phyloP scores from a whole-genome alignment of 768 basidiomycete species.

The Termitomyces sp. region DNA sequence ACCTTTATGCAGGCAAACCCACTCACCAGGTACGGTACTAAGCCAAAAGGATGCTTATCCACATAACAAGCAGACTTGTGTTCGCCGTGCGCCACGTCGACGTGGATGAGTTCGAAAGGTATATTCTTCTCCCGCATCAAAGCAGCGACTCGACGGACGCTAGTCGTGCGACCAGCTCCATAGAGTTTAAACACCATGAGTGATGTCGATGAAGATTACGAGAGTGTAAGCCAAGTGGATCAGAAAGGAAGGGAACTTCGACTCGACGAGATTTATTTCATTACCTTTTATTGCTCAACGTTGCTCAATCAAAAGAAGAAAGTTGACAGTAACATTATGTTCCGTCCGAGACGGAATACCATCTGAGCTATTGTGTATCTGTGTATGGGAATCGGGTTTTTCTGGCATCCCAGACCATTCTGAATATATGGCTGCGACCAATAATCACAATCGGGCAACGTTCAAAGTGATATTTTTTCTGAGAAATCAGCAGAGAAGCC shows the following conservation, averaged over 20 bases:
- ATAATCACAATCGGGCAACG: no score
- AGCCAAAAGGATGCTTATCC: conserved; percentile 57
- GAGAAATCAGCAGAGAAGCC: no score
- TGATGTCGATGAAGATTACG: neutral
- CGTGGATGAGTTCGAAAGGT: conserved; percentile 42
- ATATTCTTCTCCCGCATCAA: conserved; percentile 53
- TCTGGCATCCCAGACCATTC: no score
- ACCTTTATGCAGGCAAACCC: neutral
- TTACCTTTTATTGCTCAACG: neutral
- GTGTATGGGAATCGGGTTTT: no score
- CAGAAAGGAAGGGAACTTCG: neutral
- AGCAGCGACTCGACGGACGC: conserved; percentile 46
- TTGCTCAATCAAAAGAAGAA: neutral
- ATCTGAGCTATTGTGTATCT: neutral
- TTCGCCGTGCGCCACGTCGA: conserved; percentile 39
- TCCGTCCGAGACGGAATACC: neutral
- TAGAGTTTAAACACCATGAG: conserved; percentile 42
- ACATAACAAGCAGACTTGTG: conserved; percentile 44
- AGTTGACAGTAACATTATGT: neutral
- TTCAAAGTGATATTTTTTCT: no score
- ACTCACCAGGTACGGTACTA: conserved; percentile 51
- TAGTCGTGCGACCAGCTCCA: conserved; percentile 34
- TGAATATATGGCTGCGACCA: no score
- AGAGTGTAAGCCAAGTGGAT: neutral
- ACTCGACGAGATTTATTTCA: neutral